Evolutionary conservation across 148 eudicot genomes (phyloP), one percentile per base, ranked within the genome.

Genomic region (Chenopodium album): DNA sequence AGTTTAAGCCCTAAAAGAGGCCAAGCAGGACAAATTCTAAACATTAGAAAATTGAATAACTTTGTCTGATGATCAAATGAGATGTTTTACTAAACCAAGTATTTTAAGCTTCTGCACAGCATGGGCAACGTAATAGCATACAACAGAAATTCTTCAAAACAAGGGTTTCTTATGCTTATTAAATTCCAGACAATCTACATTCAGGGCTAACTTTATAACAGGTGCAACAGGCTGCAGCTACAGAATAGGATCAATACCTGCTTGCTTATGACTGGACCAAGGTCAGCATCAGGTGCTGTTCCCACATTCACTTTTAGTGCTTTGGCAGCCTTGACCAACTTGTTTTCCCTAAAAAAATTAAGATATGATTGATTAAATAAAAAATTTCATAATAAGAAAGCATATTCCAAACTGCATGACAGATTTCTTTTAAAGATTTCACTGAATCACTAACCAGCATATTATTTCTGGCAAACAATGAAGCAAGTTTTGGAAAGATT

Each of bases 251-350:
- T 32, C 47, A 23, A 54, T 79, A 96, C 99, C 98, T 90, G 95
- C 84, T 94, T 91, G 89, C 97, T 94, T 65, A 96, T 96, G 78
- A 96, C 99, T 60, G 99, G 99, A 80, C 99, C 99, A 78, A 96
- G 97, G 88, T 96, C 99, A 73, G 99, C 95, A 85, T 87, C 91
- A 41, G 98, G 97, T 82, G 88, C 97, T 64, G 91, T 94, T 85
- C 99, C 99, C 84, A 85, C 86, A 80, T 90, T 94, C 79, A 96
- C 99, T 86, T 92, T 96, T 37, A 96, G 94, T 54, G 90, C 83
- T 85, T 90, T 92, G 76, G 98, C 99, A 83, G 87, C 93, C 86
- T 96, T 90, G n/a, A 87, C 86, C 71, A 96, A 85, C 89, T 94
- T 89, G 78, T 88, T 94, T 90, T 89, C 97, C 99, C 99, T 96